Base-by-base conservation (phyloP, 75 land plant genomes). In the Ceratopteris richardii region DNA sequence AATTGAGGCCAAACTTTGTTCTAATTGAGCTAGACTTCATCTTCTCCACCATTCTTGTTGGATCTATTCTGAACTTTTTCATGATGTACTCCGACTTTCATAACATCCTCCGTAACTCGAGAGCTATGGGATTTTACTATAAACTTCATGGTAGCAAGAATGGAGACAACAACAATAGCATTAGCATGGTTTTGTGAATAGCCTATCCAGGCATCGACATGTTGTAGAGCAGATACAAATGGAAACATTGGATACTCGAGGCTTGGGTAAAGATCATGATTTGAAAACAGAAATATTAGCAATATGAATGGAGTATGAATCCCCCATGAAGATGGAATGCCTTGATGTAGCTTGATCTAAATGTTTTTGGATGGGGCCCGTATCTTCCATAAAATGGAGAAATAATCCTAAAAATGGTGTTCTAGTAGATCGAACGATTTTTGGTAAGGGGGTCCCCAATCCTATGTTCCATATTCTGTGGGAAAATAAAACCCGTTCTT, bases 271-370 rank as follows among this genome's bases (percentile, higher is more conserved):
- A 26, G 7, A 11, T 18, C 54, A 52, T 23, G 5, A 52, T 4
- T 23, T 33, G 37, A 9, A 33, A 3, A 4, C 9, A 4, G 54
- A 52, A 4, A 28, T 24, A 9, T 2, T 52, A 3, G 54, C 54
- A 19, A 6, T 4, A 23, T 1, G 2, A 23, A 24, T 52, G 27
- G 23, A 13, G 9, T 52, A 52, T 28, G 54, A 52, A 18, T 1
- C 27, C 29, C 28, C 25, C 5, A 6, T 1, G 14, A 13, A 23
- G 16, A 52, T 52, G 54, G 28, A 52, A 25, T 91, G 82, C 67
- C 71, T 88, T 24, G 94, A 91, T 24, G 97, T 94, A 31, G 72
- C 84, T 1, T 46, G 84, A 27, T 58, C 81, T 16, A 94, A 91
- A 69, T 82, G 94, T 17, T 58, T 87, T 14, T 33, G 37, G 9